phyloP scores from a whole-genome alignment of 2,329 filamentous ascomycete species.

The Spiromastix sp. region DNA sequence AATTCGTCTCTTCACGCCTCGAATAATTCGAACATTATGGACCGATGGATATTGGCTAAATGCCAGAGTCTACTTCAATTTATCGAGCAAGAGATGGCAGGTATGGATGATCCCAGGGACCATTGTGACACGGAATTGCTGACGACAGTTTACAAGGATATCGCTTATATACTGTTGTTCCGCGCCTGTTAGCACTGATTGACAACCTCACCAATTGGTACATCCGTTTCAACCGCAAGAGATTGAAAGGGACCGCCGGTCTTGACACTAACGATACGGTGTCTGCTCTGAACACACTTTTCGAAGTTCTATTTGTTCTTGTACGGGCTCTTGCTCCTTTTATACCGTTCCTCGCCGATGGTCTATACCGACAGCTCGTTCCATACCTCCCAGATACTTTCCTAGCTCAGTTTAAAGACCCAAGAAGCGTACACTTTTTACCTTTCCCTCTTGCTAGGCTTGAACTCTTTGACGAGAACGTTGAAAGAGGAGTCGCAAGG shows the following conservation, averaged over 20 bases:
- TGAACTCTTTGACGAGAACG: constrained; percentile 64
- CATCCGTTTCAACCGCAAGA: constrained; percentile 77
- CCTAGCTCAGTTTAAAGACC: constrained; percentile 48
- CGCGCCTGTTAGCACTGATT: constrained; percentile 64
- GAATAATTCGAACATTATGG: constrained; percentile 76
- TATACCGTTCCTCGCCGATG: constrained; percentile 76
- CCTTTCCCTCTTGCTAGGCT: constrained; percentile 66
- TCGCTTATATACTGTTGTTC: constrained; percentile 75
- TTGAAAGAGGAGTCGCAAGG: constrained; percentile 65
- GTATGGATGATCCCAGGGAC: neutral
- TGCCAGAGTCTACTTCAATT: constrained; percentile 77
- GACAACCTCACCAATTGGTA: constrained; percentile 93
- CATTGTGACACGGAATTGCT: no score
- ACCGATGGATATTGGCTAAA: constrained; percentile 79
- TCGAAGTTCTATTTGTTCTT: constrained; percentile 71
- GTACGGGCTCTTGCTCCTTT: constrained; percentile 71
- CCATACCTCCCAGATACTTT: constrained; percentile 57
- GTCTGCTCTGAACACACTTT: constrained; percentile 72
- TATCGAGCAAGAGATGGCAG: constrained; percentile 77
- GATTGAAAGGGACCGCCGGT: constrained; percentile 61
- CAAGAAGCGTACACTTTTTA: constrained; percentile 71
- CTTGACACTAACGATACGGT: constrained; percentile 64
- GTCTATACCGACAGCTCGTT: constrained; percentile 65
- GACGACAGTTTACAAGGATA: no score
- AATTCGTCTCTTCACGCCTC: constrained; percentile 57